Evolutionary conservation across 78 protist species (phyloP), one percentile per base, ranked within the genome.

Genomic region (Bodo saltans): DNA sequence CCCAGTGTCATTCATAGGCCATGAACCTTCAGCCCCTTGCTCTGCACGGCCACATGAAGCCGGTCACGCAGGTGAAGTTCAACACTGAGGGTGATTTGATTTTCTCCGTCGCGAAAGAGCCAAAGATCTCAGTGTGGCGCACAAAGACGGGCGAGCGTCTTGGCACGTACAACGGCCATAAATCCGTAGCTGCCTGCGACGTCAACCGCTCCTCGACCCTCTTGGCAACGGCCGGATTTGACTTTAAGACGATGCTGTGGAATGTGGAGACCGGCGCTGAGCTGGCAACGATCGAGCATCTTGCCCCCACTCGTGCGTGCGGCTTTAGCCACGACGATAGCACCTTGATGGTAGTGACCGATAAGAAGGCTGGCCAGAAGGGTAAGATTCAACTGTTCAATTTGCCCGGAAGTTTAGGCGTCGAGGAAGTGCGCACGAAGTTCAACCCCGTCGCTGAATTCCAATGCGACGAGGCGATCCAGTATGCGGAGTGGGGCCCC

Each of bases 81-180:
- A 97, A 94, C 85, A 83, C 89, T 32, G 97, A 96, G 68, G 98
- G 99, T 40, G 99, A 97, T 53, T 91, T 95, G 4, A 37, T 95
- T 37, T 95, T 97, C 85, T 85, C 96, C 2, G 74, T 88, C 11
- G 85, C 92, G 42, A 93, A 93, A 68, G 96, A 94, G 52, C 74
- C 67, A 30, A 2, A 0, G 17, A 86, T 91, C 40, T 42, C 53
- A 68, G 87, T 93, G 33, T 96, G 96, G 96, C 86, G 82, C 78
- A 39, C 93, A 12, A 68, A 88, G n/a, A 86, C 47, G 34, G 98
- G 99, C 60, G 95, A 94, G 88, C 91, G 94, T 23, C 68, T 97
- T 0, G 99, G 99, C 21, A 88, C 97, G 21, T 97, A 85, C 78
- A 92, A 91, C 28, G 93, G 91, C 85, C 70, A 53, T 26, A 97